These are phyloP conservation scores for Colletotrichum tamarilloi DNA, from an alignment of 2,329 filamentous ascomycete species.

Conservation along the genomic window DNA sequence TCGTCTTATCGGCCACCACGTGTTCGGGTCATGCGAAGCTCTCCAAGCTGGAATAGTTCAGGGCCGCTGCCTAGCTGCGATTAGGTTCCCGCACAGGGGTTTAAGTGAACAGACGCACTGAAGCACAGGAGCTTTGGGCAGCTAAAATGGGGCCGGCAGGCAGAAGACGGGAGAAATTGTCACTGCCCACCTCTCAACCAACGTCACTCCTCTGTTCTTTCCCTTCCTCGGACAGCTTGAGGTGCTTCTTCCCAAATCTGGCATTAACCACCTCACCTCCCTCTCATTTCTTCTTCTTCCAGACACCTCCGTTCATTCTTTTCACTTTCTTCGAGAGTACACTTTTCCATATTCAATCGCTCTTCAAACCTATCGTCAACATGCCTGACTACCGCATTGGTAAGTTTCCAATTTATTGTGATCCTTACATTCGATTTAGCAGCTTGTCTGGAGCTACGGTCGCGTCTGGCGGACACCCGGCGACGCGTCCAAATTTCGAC, in stretches of 20 bases:
- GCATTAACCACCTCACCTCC: not conserved
- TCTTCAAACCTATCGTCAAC: slow-evolving; percentile 27
- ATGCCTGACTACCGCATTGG: slow-evolving; percentile 62
- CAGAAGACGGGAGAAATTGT: not conserved
- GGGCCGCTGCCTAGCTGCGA: slow-evolving; percentile 5
- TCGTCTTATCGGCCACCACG: slow-evolving; percentile 1
- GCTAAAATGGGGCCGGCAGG: not conserved
- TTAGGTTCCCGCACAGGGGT: slow-evolving; percentile 18
- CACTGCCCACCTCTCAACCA: not conserved
- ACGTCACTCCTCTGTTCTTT: not conserved
- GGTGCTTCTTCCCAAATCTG: not conserved
- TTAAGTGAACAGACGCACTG: not conserved
- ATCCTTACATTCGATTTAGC: not conserved
- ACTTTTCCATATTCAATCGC: not conserved
- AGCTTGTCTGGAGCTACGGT: not conserved
- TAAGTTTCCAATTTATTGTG: slow-evolving; percentile 43
- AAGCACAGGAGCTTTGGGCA: slow-evolving; percentile 21
- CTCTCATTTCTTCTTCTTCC: slow-evolving; percentile 16
- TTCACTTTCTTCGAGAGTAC: not conserved
- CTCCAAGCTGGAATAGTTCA: not conserved
- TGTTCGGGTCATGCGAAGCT: not conserved
- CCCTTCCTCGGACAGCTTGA: not conserved
- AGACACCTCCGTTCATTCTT: not conserved
- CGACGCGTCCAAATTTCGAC: slow-evolving; percentile 8
- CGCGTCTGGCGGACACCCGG: not conserved